These are phyloP conservation scores for Lanzia echinophila DNA, from an alignment of 2,329 filamentous ascomycete species.

Conservation along the genomic window DNA sequence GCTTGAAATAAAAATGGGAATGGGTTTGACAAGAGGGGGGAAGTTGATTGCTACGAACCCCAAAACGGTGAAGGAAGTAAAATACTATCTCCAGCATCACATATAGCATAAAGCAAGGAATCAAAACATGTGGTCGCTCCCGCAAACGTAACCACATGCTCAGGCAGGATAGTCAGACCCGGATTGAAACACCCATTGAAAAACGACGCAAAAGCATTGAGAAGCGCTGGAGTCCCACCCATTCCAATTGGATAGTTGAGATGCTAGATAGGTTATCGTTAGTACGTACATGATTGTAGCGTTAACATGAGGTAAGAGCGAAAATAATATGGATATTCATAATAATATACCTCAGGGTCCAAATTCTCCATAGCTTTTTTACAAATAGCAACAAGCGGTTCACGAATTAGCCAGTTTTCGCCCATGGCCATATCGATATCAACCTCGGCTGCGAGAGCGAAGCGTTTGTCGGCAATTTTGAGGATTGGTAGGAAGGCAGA, in stretches of 20 bases:
- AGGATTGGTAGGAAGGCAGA: background rate
- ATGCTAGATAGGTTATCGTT: background rate
- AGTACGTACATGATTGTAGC: background rate
- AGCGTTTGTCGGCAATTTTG: background rate
- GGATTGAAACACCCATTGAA: background rate
- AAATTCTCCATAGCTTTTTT: background rate
- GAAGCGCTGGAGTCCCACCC: background rate
- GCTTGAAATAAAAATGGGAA: background rate
- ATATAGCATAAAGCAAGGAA: background rate
- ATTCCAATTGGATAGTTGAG: background rate
- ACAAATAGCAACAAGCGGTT: background rate
- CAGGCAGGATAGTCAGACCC: background rate
- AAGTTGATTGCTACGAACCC: background rate
- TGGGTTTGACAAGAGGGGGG: background rate
- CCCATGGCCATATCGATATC: background rate
- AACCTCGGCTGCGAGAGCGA: background rate
- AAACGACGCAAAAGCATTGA: background rate
- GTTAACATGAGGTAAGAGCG: background rate
- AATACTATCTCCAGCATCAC: background rate
- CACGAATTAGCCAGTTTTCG: background rate
- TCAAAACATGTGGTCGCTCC: background rate
- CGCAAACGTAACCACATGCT: background rate
- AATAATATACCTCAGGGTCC: background rate
- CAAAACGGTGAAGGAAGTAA: background rate
- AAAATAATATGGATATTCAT: background rate